phyloP scores from a whole-genome alignment of 1,284 basidiomycete genomes.

The Stereum hirsutum region DNA sequence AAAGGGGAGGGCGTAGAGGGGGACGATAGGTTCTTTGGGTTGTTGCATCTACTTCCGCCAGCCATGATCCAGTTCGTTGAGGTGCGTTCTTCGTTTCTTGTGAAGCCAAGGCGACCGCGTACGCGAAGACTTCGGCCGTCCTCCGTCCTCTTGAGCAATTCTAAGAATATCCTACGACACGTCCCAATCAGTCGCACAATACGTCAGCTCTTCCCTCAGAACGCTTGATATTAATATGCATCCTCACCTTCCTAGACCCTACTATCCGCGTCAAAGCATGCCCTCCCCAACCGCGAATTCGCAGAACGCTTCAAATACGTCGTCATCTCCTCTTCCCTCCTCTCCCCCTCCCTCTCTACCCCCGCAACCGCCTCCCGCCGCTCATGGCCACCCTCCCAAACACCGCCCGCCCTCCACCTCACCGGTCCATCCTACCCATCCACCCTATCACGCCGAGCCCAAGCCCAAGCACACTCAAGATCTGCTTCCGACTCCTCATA shows the following conservation, averaged over 20 bases:
- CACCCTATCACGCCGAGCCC: slow-evolving; percentile 7
- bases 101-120: no score
- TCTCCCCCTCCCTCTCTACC: slow-evolving; percentile 38
- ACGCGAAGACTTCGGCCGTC: no score
- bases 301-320: slow-evolving; percentile 78
- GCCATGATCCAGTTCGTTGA: slow-evolving; percentile 25
- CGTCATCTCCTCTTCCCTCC: slow-evolving; percentile 73
- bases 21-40: slow-evolving; percentile 10
- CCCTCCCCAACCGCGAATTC: slow-evolving; percentile 30
- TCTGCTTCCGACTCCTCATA: no score
- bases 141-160: no score
- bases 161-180: no score
- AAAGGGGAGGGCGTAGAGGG: slow-evolving; percentile 17
- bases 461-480: no score
- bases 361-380: slow-evolving; percentile 16
- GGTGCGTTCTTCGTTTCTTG: slow-evolving; percentile 17
- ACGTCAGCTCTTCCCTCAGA: background rate
- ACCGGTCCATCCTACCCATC: slow-evolving; percentile 16
- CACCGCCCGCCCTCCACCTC: no score
- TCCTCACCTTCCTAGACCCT: background rate
- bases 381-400: no score
- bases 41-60: slow-evolving; percentile 26
- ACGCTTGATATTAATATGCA: background rate
- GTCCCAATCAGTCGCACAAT: no score
- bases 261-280: slow-evolving; percentile 7